Evolutionary conservation across 257 asterid species (phyloP).

Genomic region (Solanum chmielewskii): DNA sequence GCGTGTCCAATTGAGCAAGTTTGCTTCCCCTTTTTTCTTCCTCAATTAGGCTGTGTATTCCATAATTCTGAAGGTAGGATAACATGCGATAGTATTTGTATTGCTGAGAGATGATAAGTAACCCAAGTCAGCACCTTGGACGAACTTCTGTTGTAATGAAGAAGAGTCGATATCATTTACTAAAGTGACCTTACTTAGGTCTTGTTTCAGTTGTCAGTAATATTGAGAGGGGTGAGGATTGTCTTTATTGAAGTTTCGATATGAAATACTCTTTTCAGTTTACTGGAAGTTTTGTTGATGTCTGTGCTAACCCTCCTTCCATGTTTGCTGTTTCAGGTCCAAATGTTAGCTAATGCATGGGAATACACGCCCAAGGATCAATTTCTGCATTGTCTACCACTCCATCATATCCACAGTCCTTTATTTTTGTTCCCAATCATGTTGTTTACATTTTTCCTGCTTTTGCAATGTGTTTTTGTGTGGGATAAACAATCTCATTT

Average conservation of each 20-base stretch:
- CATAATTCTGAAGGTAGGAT: neutral
- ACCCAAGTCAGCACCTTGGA: neutral
- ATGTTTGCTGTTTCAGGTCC: slow-evolving; percentile 3
- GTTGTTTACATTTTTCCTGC: neutral
- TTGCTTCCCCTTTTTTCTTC: neutral
- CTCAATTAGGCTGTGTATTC: neutral
- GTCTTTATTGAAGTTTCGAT: neutral
- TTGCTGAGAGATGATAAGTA: neutral
- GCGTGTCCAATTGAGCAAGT: neutral
- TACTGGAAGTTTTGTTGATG: neutral
- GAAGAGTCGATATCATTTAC: neutral
- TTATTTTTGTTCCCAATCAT: neutral
- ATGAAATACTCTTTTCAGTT: neutral
- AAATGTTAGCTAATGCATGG: slow-evolving; percentile 12
- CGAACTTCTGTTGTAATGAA: neutral
- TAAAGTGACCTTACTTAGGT: neutral
- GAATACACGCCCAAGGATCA: slow-evolving; percentile 5
- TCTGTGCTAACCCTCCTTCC: neutral
- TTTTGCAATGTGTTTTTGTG: neutral
- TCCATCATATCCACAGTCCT: slow-evolving; percentile 12
- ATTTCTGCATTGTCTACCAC: slow-evolving; percentile 12
- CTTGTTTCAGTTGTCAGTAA: neutral
- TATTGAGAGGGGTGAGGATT: neutral
- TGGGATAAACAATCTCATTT: neutral
- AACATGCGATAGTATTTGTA: neutral